Evolutionary conservation across 495 filamentous ascomycete species (phyloP), one percentile per base, ranked within the genome.

Genomic region (Hamigera avellanea): DNA sequence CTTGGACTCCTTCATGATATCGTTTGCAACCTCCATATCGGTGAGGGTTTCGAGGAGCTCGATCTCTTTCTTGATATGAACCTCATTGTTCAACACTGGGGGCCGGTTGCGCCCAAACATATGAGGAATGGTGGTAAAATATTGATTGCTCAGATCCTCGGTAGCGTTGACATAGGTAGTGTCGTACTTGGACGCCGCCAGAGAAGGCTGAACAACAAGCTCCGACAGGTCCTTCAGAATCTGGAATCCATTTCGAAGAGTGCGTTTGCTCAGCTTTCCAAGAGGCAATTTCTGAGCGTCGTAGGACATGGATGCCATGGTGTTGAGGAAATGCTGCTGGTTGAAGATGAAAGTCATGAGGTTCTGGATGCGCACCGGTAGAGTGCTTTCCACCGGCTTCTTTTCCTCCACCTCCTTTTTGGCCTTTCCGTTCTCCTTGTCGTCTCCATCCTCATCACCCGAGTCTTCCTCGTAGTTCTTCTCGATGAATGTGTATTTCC

Each of bases 311-410:
- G 70, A 66, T 1, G 62, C 56, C 74, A 93, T 76, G 2, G 74
- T 66, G 2, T 64, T 61, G n/a, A 67, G 52, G 53, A 86, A 80
- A 45, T 77, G 72, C 26, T 78, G 48, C 36, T 72, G 62, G 46
- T 91, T 88, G 69, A 94, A 94, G 40, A 94, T 89, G 38, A 93
- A 70, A 23, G 72, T 48, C 67, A 93, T 79, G 10, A 94, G 61
- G 5, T 68, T 53, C 42, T 86, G 80, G 4, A 82, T 52, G 0
- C 72, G 65, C 9, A 59, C 59, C 0, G 69, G 43, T 6, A 93
- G 57, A n/a, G 62, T 67, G 37, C 72, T 80, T 41, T 75, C 57
- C 0, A 52, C 40, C 7, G 55, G 52, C 3, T 66, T 53, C 28
- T 43, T 32, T 6, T 45, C 32, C 19, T 36, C 37, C 25, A 41